Evolutionary conservation across 2,329 filamentous ascomycete genomes (phyloP).

Genomic region (Diatrype stigma): DNA sequence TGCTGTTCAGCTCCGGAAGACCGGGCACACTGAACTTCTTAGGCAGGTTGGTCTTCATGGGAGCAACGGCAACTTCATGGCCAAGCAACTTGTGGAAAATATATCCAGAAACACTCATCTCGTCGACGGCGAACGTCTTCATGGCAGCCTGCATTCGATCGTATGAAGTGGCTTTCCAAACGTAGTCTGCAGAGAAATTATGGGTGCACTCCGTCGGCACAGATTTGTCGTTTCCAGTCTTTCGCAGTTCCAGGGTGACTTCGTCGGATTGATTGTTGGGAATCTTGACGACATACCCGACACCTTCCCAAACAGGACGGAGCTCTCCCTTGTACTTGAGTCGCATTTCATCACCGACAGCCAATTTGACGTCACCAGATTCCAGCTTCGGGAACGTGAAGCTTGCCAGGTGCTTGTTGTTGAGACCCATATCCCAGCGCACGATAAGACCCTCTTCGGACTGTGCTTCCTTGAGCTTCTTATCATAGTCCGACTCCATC

Average conservation of each 20-base stretch:
- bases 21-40: slow-evolving; percentile 96
- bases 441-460: slow-evolving; percentile 94
- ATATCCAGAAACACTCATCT: slow-evolving; percentile 97
- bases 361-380: slow-evolving; percentile 94
- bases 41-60: slow-evolving; percentile 92
- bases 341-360: slow-evolving; percentile 97
- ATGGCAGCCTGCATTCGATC: slow-evolving; percentile 99
- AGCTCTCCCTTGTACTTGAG: slow-evolving; percentile 94
- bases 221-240: slow-evolving; percentile 92
- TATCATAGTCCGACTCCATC: slow-evolving; percentile 98
- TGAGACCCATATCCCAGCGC: slow-evolving; percentile 90
- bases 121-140: slow-evolving; percentile 97
- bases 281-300: slow-evolving; percentile 98
- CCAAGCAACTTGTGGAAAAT: slow-evolving; percentile 97
- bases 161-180: slow-evolving; percentile 99
- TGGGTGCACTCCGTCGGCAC: slow-evolving; percentile 95
- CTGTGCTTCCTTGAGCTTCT: slow-evolving; percentile 96
- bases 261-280: slow-evolving; percentile 99
- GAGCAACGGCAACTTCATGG: slow-evolving; percentile 88
- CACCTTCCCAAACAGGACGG: slow-evolving; percentile 89
- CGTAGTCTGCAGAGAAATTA: slow-evolving; percentile 97
- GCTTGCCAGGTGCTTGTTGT: slow-evolving; percentile 94
- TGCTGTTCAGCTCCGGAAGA: slow-evolving; percentile 89
- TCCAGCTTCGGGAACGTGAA: slow-evolving; percentile 97
- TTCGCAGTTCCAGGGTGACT: slow-evolving; percentile 89